Evolutionary conservation across 2,329 filamentous ascomycete genomes (phyloP).

Genomic region (Phaeophleospora eucalypticola): DNA sequence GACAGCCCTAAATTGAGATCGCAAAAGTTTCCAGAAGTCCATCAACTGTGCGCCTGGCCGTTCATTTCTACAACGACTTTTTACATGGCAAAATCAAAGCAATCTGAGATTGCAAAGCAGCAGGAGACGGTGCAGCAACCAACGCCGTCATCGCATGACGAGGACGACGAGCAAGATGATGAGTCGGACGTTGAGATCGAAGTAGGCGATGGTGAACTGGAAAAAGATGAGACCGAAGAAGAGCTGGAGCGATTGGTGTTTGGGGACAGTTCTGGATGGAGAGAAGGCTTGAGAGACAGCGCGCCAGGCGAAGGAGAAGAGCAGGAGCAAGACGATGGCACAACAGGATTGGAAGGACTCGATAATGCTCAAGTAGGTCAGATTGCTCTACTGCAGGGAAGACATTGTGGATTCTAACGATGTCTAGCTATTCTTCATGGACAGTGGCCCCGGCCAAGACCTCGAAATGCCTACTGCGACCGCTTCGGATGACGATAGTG

Average conservation of each 20-base stretch:
- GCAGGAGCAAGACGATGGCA: slow-evolving; percentile 34
- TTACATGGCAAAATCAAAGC: slow-evolving; percentile 20
- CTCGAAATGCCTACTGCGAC: slow-evolving; percentile 38
- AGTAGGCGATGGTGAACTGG: slow-evolving; percentile 23
- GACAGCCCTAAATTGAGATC: background rate
- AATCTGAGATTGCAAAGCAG: slow-evolving; percentile 5
- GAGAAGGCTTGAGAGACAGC: slow-evolving; percentile 63
- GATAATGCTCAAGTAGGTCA: slow-evolving; percentile 66
- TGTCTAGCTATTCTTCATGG: slow-evolving; percentile 70
- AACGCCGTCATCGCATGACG: slow-evolving; percentile 16
- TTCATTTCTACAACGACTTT: background rate
- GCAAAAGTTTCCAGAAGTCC: no score
- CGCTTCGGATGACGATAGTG: slow-evolving; percentile 40
- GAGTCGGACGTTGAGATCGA: slow-evolving; percentile 30
- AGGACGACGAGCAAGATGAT: slow-evolving; percentile 17
- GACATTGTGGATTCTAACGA: slow-evolving; percentile 16
- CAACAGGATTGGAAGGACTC: slow-evolving; percentile 53
- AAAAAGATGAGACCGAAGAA: slow-evolving; percentile 30
- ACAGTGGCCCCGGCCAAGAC: slow-evolving; percentile 55
- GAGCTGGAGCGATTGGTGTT: slow-evolving; percentile 73
- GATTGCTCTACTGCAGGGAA: slow-evolving; percentile 6
- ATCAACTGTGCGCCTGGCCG: background rate
- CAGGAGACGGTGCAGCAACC: slow-evolving; percentile 19
- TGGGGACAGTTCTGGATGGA: slow-evolving; percentile 79
- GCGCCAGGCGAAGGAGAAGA: slow-evolving; percentile 46